Conservation (phyloP, 164 flowering plant species). For the Aristolochia contorta region DNA sequence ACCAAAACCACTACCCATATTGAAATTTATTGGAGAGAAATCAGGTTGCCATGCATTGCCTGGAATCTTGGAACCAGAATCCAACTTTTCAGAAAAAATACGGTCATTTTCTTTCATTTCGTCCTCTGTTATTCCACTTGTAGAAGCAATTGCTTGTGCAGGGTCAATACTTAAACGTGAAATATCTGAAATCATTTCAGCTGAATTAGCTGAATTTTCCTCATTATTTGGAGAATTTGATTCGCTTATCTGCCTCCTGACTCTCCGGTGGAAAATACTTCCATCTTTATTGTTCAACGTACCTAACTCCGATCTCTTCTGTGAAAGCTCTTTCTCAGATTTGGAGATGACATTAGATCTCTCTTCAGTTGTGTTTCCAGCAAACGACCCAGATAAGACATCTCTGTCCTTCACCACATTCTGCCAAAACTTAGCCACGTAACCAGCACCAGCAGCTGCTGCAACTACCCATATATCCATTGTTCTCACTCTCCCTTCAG, state of each 20-base stretch:
- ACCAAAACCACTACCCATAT: conserved; percentile 10
- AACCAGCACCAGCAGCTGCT: conserved; percentile 69
- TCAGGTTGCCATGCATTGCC: conserved; percentile 7
- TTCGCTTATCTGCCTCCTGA: conserved; percentile 11
- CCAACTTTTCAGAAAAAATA: conserved; percentile 5
- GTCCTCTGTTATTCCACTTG: conserved; percentile 15
- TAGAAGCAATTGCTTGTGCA: conserved; percentile 10
- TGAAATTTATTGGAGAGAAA: conserved; percentile 13
- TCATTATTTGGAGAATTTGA: conserved; percentile 13
- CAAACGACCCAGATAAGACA: conserved; percentile 13
- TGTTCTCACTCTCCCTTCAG: conserved; percentile 3
- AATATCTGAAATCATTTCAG: conserved; percentile 10
- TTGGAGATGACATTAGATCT: conserved; percentile 13
- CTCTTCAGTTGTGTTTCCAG: conserved; percentile 14
- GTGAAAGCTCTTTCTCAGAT: neutral
- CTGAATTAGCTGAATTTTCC: conserved; percentile 4
- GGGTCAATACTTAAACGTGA: conserved; percentile 12
- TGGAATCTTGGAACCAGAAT: conserved; percentile 5
- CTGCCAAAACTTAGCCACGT: conserved; percentile 44
- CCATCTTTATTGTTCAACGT: conserved; percentile 2
- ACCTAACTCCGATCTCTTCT: neutral
- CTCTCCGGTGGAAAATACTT: conserved; percentile 16
- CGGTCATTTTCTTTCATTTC: conserved; percentile 6
- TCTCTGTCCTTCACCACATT: conserved; percentile 23
- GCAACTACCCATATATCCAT: conserved; percentile 77